Conservation (phyloP, 306 rosid genomes). For the Malus sylvestris region DNA sequence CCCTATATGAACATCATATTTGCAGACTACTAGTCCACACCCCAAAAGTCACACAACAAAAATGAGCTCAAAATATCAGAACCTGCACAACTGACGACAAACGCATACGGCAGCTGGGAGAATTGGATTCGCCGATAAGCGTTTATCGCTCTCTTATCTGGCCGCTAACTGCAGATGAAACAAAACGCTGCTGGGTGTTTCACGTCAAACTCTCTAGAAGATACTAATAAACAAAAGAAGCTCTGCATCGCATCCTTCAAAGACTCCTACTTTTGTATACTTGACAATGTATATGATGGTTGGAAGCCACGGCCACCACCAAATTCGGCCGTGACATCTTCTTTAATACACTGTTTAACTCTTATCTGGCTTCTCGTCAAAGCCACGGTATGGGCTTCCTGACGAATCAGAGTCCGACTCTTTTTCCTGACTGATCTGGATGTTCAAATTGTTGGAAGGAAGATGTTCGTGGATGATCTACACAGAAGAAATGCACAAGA, state of each 20-base stretch:
- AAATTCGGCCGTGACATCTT: constrained; percentile 15
- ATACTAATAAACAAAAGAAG: constrained; percentile 36
- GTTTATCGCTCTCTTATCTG: constrained; percentile 23
- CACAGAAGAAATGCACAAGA: constrained; percentile 4
- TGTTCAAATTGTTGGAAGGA: constrained; percentile 47
- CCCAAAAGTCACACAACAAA: constrained; percentile 19
- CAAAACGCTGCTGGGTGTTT: constrained; percentile 28
- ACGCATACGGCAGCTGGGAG: constrained; percentile 15
- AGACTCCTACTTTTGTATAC: constrained; percentile 43
- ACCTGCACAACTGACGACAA: constrained; percentile 1
- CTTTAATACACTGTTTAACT: constrained; percentile 27
- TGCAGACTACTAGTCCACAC: constrained; percentile 25
- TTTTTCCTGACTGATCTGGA: constrained; percentile 30
- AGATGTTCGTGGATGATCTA: constrained; percentile 63
- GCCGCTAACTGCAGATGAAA: constrained; percentile 32
- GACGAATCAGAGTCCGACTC: constrained; percentile 31
- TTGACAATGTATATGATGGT: constrained; percentile 23
- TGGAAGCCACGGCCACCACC: constrained; percentile 28
- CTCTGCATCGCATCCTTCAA: constrained; percentile 29
- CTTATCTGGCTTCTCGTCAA: constrained; percentile 25
- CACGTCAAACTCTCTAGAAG: constrained; percentile 35
- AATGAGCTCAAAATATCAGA: constrained; percentile 27
- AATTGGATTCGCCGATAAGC: constrained; percentile 17
- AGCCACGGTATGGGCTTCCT: constrained; percentile 30
- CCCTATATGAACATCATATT: constrained; percentile 29